These are phyloP conservation scores for Dioscorea cayenensis DNA, from an alignment of 116 monocot species.

Conservation along the genomic window DNA sequence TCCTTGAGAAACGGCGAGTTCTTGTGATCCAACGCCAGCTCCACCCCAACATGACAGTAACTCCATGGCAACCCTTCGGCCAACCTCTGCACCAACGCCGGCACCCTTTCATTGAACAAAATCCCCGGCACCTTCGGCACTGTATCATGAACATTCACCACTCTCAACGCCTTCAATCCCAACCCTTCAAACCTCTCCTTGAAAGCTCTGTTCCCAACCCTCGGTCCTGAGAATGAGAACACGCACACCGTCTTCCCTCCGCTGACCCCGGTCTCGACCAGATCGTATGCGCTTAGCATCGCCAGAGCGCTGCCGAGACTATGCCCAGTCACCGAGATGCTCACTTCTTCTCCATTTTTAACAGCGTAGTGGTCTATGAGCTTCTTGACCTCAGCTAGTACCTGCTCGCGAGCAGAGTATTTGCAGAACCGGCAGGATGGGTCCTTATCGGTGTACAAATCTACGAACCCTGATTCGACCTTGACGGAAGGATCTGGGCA, in stretches of 20 bases:
- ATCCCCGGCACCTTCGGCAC: conserved; percentile 61
- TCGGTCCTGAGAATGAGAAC: conserved; percentile 54
- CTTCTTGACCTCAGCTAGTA: conserved; percentile 47
- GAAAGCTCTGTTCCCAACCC: conserved; percentile 58
- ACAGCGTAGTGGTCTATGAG: conserved; percentile 29
- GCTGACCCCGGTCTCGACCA: conserved; percentile 31
- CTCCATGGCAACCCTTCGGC: conserved; percentile 31
- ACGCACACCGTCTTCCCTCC: conserved; percentile 12
- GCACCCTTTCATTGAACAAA: conserved; percentile 39
- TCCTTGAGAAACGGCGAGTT: conserved; percentile 56
- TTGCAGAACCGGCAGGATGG: conserved; percentile 50
- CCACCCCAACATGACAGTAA: conserved; percentile 57
- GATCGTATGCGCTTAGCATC: conserved; percentile 61
- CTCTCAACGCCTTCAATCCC: conserved; percentile 44
- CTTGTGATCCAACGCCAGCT: conserved; percentile 47
- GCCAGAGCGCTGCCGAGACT: conserved; percentile 81
- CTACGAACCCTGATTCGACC: conserved; percentile 58
- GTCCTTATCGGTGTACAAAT: conserved; percentile 57
- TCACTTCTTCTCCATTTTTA: conserved; percentile 39
- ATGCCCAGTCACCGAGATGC: conserved; percentile 69
- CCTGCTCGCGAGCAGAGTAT: conserved; percentile 60
- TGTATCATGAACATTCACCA: conserved; percentile 67
- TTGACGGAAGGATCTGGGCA: conserved; percentile 51
- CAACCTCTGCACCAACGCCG: conserved; percentile 17
- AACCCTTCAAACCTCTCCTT: conserved; percentile 42